phyloP scores from a whole-genome alignment of 805 yeast species.

The Metschnikowia reukaufii region DNA sequence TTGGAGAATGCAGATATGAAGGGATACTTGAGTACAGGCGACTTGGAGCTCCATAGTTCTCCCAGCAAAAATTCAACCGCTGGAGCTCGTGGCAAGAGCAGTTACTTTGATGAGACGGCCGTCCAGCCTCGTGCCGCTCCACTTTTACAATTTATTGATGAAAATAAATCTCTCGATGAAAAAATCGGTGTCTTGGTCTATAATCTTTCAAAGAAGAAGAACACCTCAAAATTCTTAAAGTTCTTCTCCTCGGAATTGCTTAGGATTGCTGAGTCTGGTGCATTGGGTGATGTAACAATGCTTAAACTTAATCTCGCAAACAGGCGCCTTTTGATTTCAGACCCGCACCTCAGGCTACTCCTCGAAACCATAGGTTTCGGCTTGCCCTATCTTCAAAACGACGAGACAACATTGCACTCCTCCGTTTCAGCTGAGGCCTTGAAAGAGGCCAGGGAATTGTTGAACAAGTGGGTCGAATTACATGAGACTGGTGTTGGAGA shows the following conservation, averaged over 20 bases:
- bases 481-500: conserved; percentile 20
- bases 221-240: conserved; percentile 33
- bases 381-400: conserved; percentile 41
- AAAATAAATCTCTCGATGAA: conserved; percentile 39
- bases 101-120: conserved; percentile 18
- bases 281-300: background rate
- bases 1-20: conserved; percentile 44
- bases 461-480: conserved; percentile 42
- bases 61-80: conserved; percentile 1
- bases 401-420: conserved; percentile 39
- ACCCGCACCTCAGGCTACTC: conserved; percentile 50
- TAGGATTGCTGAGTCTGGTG: conserved; percentile 22
- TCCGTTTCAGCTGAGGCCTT: conserved; percentile 32
- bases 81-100: conserved; percentile 7
- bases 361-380: conserved; percentile 47
- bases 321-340: conserved; percentile 40
- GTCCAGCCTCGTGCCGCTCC: conserved; percentile 35
- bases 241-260: conserved; percentile 43
- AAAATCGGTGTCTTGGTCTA: conserved; percentile 50
- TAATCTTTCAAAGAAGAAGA: conserved; percentile 46
- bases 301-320: conserved; percentile 17
- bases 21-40: conserved; percentile 63
- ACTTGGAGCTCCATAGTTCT: conserved; percentile 37
- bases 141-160: conserved; percentile 34
- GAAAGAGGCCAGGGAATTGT: conserved; percentile 31